Evolutionary conservation across 2,329 filamentous ascomycete species (phyloP).

Genomic region (Arachnomyces sp.): DNA sequence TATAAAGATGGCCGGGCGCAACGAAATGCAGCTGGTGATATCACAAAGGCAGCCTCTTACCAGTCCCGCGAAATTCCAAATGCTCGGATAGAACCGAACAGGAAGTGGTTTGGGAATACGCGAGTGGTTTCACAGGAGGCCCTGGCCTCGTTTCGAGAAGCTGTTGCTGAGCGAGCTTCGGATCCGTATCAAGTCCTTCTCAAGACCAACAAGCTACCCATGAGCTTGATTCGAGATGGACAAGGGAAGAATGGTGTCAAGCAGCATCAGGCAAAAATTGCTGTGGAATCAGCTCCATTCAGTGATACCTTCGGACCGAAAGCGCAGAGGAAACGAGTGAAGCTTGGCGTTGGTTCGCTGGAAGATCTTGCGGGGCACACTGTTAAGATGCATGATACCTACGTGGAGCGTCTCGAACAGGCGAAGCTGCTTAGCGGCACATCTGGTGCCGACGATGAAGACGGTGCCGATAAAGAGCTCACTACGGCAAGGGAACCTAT

Average conservation of each 20-base stretch:
- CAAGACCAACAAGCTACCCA: constrained; percentile 93
- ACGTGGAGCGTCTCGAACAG: constrained; percentile 72
- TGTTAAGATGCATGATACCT: constrained; percentile 70
- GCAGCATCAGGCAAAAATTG: constrained; percentile 88
- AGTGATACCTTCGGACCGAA: constrained; percentile 87
- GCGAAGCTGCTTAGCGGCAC: constrained; percentile 66
- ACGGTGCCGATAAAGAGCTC: constrained; percentile 41
- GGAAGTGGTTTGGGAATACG: constrained; percentile 97
- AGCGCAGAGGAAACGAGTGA: constrained; percentile 83
- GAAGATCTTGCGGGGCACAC: constrained; percentile 73
- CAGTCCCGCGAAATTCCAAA: constrained; percentile 74
- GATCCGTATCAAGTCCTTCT: constrained; percentile 93
- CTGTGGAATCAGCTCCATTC: constrained; percentile 80
- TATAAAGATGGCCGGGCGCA: constrained; percentile 78
- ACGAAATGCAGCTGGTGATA: constrained; percentile 72
- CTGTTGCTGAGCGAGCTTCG: constrained; percentile 79
- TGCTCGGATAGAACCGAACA: constrained; percentile 87
- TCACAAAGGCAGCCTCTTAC: constrained; percentile 74
- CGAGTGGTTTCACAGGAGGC: constrained; percentile 84
- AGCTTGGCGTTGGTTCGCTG: constrained; percentile 74
- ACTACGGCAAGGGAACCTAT: constrained; percentile 71
- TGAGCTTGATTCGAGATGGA: constrained; percentile 82
- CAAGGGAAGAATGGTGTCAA: constrained; percentile 74
- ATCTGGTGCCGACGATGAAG: constrained; percentile 49
- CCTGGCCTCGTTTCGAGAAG: constrained; percentile 75